phyloP scores from a whole-genome alignment of 2,329 filamentous ascomycete species.

The Proliferodiscus dingleyae region DNA sequence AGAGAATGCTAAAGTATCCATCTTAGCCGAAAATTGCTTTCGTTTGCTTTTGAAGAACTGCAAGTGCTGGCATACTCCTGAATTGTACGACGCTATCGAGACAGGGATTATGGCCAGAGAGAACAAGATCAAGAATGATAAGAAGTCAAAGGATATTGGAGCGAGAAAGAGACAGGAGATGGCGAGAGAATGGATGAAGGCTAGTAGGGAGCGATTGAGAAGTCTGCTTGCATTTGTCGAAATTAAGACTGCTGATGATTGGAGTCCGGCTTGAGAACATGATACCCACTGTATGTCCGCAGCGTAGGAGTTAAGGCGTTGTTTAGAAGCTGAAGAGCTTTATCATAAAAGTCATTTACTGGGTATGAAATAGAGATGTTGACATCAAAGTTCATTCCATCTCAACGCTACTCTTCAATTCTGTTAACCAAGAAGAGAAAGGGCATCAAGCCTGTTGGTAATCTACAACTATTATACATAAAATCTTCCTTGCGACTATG shows the following conservation, averaged over 20 bases:
- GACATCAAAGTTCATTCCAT: too few species aligned
- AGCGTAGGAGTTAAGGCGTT: too few species aligned
- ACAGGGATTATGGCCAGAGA: slow-evolving; percentile 48
- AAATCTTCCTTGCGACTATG: too few species aligned
- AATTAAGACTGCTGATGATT: not conserved
- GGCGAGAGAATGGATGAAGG: slow-evolving; percentile 21
- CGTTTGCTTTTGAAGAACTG: slow-evolving; percentile 38
- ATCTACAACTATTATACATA: too few species aligned
- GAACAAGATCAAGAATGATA: slow-evolving; percentile 39
- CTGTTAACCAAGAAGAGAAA: too few species aligned
- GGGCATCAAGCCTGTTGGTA: too few species aligned
- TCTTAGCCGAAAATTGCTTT: slow-evolving; percentile 50
- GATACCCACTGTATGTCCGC: too few species aligned
- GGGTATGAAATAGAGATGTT: too few species aligned
- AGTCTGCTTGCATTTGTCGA: slow-evolving; percentile 19
- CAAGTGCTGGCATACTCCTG: slow-evolving; percentile 22
- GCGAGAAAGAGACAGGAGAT: slow-evolving; percentile 28
- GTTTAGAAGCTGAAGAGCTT: too few species aligned
- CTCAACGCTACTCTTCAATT: too few species aligned
- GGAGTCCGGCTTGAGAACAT: too few species aligned
- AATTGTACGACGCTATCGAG: slow-evolving; percentile 43
- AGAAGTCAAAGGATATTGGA: slow-evolving; percentile 35
- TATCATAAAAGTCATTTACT: too few species aligned
- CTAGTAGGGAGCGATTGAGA: slow-evolving; percentile 32
- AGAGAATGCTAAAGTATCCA: slow-evolving; percentile 54